These are phyloP conservation scores for Rutstroemia sp. DNA, from an alignment of 2,329 filamentous ascomycete species.

Conservation along the genomic window DNA sequence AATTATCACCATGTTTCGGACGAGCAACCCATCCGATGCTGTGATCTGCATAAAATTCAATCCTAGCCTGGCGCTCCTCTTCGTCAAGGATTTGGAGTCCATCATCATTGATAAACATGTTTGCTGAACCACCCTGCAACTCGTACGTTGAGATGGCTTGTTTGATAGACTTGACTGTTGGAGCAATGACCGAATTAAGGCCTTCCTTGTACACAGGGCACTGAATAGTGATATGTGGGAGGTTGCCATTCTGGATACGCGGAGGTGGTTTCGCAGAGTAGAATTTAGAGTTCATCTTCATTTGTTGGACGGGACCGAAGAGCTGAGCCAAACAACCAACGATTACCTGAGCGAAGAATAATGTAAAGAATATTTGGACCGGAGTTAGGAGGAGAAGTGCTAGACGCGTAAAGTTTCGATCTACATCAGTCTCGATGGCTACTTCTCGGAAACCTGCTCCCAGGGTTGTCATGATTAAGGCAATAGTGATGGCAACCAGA, in stretches of 20 bases:
- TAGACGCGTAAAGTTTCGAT: constrained; percentile 54
- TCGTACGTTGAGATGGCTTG: constrained; percentile 71
- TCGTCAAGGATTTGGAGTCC: constrained; percentile 61
- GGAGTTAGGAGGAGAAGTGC: constrained; percentile 60
- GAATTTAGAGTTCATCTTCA: constrained; percentile 71
- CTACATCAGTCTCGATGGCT: constrained; percentile 60
- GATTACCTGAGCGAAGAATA: constrained; percentile 76
- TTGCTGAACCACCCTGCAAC: constrained; percentile 68
- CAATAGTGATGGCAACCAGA: constrained; percentile 58
- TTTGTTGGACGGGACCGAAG: constrained; percentile 66
- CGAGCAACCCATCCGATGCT: constrained; percentile 64
- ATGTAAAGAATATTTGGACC: constrained; percentile 71
- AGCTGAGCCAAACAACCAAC: constrained; percentile 68
- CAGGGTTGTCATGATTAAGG: constrained; percentile 57
- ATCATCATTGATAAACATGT: constrained; percentile 71
- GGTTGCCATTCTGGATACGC: constrained; percentile 45
- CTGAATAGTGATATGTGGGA: constrained; percentile 75
- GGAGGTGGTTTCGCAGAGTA: constrained; percentile 67
- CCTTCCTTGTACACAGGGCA: constrained; percentile 87
- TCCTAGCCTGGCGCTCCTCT: constrained; percentile 53
- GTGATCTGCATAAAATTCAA: constrained; percentile 62
- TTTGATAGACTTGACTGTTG: constrained; percentile 72
- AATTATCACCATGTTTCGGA: constrained; percentile 55
- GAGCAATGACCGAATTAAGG: constrained; percentile 63
- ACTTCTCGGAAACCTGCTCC: constrained; percentile 65